Percentiles rank a stretch among this genome's conserved stretches.
Evolutionary conservation across 2,329 filamentous ascomycete species (phyloP).

Genomic region (Sclerotinia trifoliorum): DNA sequence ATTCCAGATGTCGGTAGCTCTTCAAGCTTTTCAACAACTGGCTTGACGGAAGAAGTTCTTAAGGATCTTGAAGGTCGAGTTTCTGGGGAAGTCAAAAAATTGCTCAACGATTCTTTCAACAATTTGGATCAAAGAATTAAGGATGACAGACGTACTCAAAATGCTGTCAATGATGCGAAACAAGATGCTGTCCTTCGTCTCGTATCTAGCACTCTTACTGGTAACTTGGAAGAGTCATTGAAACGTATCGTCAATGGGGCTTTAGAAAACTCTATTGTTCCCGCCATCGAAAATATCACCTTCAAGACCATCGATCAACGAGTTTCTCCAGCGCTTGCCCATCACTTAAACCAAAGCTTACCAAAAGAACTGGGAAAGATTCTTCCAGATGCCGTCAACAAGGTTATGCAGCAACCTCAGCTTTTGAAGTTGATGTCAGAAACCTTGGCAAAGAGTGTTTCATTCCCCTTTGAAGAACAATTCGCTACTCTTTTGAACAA

Average conservation of each 20-base stretch:
- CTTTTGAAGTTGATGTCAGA: constrained; percentile 72
- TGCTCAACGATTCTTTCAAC: constrained; percentile 57
- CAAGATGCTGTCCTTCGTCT: constrained; percentile 68
- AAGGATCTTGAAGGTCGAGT: constrained; percentile 51
- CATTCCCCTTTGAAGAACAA: constrained; percentile 67
- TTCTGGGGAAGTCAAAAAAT: constrained; percentile 47
- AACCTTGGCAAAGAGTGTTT: constrained; percentile 65
- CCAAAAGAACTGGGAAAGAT: constrained; percentile 68
- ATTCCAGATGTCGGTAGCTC: constrained; percentile 25
- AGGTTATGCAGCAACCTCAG: constrained; percentile 71
- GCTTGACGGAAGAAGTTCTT: constrained; percentile 47
- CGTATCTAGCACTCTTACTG: constrained; percentile 65
- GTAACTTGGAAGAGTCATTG: constrained; percentile 59
- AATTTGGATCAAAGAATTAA: constrained; percentile 62
- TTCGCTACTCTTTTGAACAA: constrained; percentile 60
- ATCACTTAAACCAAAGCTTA: constrained; percentile 32
- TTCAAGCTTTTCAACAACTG: constrained; percentile 24
- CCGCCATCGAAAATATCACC: constrained; percentile 67
- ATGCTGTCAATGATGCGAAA: constrained; percentile 61
- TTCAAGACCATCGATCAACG: constrained; percentile 61
- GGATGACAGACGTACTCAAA: constrained; percentile 66
- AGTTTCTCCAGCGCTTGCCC: constrained; percentile 61
- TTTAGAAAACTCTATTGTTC: constrained; percentile 70
- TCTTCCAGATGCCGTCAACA: constrained; percentile 65
- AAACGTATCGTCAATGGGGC: constrained; percentile 58